Evolutionary conservation across 768 basidiomycete genomes (phyloP), one percentile per base, ranked within the genome.

Genomic region (Trametes elegans): DNA sequence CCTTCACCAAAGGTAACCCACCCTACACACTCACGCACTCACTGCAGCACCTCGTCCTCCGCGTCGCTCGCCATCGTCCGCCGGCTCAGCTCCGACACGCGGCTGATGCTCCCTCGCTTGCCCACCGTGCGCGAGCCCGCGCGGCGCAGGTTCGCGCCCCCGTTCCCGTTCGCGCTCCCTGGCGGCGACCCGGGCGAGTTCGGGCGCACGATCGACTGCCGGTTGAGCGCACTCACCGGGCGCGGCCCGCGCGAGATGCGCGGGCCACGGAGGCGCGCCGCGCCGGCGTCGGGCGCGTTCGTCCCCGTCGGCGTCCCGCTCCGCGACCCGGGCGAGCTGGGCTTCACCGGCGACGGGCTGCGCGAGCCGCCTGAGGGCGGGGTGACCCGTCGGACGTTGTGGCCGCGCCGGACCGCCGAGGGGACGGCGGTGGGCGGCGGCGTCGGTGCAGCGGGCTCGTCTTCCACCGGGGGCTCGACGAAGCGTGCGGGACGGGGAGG

Each of bases 61-160:
- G 88, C 88, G 64, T 91, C 89, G 65, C 87, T 88, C 36, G 85
- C 87, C 85, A 88, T 87, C 44, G 88, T 90, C 68, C 88, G 79
- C 65, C 88, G 79, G 49, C 87, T 84, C 54, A 76, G 71, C 60
- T 61, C 57, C 35, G 67, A 63, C 40, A 68, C 62, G 28, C 70
- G 65, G 14, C 71, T 68, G 39, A 69, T 69, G 53, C 66, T 66
- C 61, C 66, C 69, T 53, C 54, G 65, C 66, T 64, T 66, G 39
- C 49, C 58, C 45, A 54, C 48, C 58, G 61, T 63, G 13, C 66
- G 48, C 50, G 66, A 68, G 14, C 64, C 59, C 27, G 53, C 58
- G 13, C 64, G 49, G 42, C 48, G 46, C 44, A 64, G 27, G 18
- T 29, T 32, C 52, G 58, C 47, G 7, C 32, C 58, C 9, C 59